Evolutionary conservation across 1,284 basidiomycete species (phyloP).

Genomic region (Puccinia sorghi): DNA sequence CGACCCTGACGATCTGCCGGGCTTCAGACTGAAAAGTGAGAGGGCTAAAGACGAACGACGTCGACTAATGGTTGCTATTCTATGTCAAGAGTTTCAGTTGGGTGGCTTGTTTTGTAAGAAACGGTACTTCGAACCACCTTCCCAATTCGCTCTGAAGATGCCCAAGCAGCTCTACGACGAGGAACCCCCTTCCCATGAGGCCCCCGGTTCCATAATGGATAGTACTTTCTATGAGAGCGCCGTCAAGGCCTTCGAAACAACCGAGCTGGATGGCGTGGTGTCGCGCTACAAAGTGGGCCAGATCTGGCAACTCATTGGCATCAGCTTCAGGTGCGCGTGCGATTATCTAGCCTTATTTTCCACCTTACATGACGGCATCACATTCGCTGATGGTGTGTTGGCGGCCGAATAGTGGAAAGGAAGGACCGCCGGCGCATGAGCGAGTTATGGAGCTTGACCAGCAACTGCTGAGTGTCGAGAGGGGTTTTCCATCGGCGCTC

Average conservation of each 20-base stretch:
- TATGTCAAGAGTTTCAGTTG: slow-evolving; percentile 37
- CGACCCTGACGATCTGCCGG: slow-evolving; percentile 40
- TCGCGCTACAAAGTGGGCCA: slow-evolving; percentile 21
- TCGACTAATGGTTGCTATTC: slow-evolving; percentile 26
- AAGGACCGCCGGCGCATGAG: slow-evolving; percentile 6
- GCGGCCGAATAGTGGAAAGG: neutral
- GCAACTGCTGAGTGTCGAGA: slow-evolving; percentile 28
- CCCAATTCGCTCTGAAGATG: slow-evolving; percentile 16
- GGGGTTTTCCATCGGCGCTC: slow-evolving; percentile 7
- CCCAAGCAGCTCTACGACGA: slow-evolving; percentile 20
- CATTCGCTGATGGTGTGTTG: neutral
- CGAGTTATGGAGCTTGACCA: slow-evolving; percentile 21
- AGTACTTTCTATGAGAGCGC: neutral
- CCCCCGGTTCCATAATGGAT: neutral
- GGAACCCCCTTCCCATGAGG: neutral
- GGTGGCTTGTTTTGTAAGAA: slow-evolving; percentile 35
- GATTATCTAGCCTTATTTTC: neutral
- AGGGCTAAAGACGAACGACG: slow-evolving; percentile 26
- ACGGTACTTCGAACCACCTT: slow-evolving; percentile 28
- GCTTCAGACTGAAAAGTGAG: neutral
- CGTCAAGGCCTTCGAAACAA: neutral
- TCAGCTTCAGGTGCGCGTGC: slow-evolving; percentile 15
- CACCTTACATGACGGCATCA: neutral
- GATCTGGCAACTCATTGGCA: slow-evolving; percentile 41
- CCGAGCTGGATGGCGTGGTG: slow-evolving; percentile 9